Evolutionary conservation across 2,329 filamentous ascomycete genomes (phyloP).

Genomic region (Colletotrichum falcatum): DNA sequence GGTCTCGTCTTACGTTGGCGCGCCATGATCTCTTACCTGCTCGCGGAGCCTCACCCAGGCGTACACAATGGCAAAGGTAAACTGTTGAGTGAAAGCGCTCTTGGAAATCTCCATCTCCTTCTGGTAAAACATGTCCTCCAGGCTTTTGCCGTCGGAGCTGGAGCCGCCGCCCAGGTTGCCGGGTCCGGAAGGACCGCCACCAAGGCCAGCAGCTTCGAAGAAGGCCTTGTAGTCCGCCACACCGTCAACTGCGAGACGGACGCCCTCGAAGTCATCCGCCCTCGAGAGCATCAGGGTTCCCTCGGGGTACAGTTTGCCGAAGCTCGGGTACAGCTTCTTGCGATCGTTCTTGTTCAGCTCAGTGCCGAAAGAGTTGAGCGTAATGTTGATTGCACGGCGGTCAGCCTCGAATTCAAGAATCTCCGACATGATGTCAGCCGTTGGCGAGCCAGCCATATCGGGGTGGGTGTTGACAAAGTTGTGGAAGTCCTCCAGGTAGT

Average conservation of each 20-base stretch:
- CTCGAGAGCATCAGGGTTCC: conserved; percentile 94
- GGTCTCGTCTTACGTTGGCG: conserved; percentile 23
- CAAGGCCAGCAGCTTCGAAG: conserved; percentile 90
- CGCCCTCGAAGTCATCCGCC: conserved; percentile 94
- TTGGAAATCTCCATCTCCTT: conserved; percentile 99
- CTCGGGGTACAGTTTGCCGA: conserved; percentile 92
- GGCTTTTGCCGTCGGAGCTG: conserved; percentile 85
- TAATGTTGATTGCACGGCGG: conserved; percentile 97
- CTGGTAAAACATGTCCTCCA: conserved; percentile 98
- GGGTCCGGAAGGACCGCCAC: conserved; percentile 76
- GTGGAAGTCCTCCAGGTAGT: conserved; percentile 98
- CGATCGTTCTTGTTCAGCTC: conserved; percentile 93
- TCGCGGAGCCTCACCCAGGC: conserved; percentile 98
- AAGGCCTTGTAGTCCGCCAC: conserved; percentile 94
- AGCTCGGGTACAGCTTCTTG: conserved; percentile 94
- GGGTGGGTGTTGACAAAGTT: conserved; percentile 91
- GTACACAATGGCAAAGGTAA: conserved; percentile 94
- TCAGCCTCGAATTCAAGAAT: conserved; percentile 98
- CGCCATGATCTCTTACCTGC: conserved; percentile 74
- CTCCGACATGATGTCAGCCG: conserved; percentile 94
- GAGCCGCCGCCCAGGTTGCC: conserved; percentile 87
- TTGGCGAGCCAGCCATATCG: conserved; percentile 89
- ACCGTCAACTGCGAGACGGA: conserved; percentile 92
- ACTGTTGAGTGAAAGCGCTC: conserved; percentile 93
- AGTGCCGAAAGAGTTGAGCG: conserved; percentile 97